Conservation (phyloP, 306 rosid species). For the Albizia julibrissin region DNA sequence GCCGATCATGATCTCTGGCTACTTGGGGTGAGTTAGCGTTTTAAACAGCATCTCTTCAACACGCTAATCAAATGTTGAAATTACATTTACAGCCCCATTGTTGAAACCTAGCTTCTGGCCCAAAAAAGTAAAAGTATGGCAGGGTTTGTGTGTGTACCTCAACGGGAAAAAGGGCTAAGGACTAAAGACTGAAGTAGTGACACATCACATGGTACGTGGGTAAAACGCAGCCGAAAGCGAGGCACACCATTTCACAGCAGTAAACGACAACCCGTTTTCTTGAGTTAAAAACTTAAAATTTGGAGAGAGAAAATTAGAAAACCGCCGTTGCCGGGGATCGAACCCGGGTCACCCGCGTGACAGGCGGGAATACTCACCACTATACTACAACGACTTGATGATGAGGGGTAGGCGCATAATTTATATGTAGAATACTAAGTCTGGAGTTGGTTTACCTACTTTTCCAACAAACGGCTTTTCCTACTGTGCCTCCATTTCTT, state of each 20-base stretch:
- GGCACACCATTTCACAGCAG: not conserved
- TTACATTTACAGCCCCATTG: too few species aligned
- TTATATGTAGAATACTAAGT: too few species aligned
- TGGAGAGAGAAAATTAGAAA: not conserved
- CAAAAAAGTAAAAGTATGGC: too few species aligned
- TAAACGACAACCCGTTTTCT: not conserved
- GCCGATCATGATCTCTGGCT: too few species aligned
- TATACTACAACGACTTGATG: not conserved
- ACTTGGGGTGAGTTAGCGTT: too few species aligned
- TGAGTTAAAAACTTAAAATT: not conserved
- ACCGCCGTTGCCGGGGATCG: conserved; percentile 11
- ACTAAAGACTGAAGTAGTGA: too few species aligned
- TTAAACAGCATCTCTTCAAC: too few species aligned
- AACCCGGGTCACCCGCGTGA: conserved; percentile 20
- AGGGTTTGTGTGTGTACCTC: not conserved
- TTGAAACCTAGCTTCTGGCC: too few species aligned
- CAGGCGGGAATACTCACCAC: not conserved
- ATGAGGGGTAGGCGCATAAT: accelerated
- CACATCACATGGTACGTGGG: not conserved
- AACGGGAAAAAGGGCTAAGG: not conserved
- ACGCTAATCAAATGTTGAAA: too few species aligned
- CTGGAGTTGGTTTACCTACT: too few species aligned
- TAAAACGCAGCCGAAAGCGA: not conserved
- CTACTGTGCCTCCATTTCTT: too few species aligned
- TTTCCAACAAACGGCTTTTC: accelerated